Base-by-base conservation (phyloP, 2,329 filamentous ascomycete species). In the Ophiostoma australiae region DNA sequence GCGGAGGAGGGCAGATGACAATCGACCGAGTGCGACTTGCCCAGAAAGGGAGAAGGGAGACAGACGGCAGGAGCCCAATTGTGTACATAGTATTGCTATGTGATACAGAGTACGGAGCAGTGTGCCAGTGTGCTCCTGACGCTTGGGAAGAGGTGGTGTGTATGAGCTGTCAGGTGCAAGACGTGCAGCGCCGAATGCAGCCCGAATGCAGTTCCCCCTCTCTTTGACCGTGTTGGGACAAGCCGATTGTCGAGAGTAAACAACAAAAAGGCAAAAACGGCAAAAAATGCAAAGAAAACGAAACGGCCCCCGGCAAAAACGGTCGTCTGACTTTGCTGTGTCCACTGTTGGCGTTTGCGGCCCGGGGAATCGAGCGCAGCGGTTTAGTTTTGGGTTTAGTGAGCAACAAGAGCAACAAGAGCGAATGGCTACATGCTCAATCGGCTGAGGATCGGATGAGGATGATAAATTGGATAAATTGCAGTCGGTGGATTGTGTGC, bases 1-100 rank as follows among this genome's bases (percentile, higher is more conserved):
- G 58, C 58, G 58, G 58, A 63, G 61, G 61, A n/a, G 27, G n/a
- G 17, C 63, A 65, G 61, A 65, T 65, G 61, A 65, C 61, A 65
- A 35, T 58, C n/a, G 58, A 65, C 61, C 31, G 27, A 37, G 13
- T 65, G 61, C 61, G 33, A 65, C 61, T 65, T 65, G 37, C 61
- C 31, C 61, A 65, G 31, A 63, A 33, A 65, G 61, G 17, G 33
- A 65, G 17, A 35, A 31, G 41, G 20, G 20, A 48, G 11, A n/a
- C 17, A 48, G 17, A 48, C 20, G 44, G 44, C 17, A 20, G n/a
- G 10, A 58, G 52, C 52, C 61, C 61, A 65, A 65, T 39, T 31
- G 27, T 31, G 1, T 31, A 31, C 27, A 31, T 1, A 31, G 27
- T 31, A 31, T n/a, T n/a, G n/a, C n/a, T n/a, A n/a, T n/a, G n/a